Conservation (phyloP, 768 basidiomycete genomes). For the Leccinum broughii region DNA sequence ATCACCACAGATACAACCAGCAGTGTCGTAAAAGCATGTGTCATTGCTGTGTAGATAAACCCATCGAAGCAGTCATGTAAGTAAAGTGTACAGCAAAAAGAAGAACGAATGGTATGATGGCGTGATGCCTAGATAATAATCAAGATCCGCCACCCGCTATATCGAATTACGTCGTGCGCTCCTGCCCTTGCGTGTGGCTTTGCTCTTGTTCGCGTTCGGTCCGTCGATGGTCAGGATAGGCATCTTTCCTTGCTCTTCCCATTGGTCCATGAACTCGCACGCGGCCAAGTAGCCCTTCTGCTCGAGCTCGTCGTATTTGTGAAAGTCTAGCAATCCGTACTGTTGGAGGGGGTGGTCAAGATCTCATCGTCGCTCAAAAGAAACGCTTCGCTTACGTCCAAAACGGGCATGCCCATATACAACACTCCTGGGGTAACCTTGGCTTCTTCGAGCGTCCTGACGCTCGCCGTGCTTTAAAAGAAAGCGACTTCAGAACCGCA, state of each 20-base stretch:
- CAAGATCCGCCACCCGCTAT: slow-evolving; percentile 16
- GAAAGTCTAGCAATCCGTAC: slow-evolving; percentile 91
- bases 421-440: slow-evolving; percentile 86
- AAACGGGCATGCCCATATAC: slow-evolving; percentile 95
- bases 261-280: slow-evolving; percentile 65
- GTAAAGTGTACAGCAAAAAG: background rate
- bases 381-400: slow-evolving; percentile 56
- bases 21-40: slow-evolving; percentile 14
- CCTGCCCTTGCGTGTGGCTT: slow-evolving; percentile 59
- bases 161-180: slow-evolving; percentile 79
- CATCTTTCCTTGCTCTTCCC: slow-evolving; percentile 83
- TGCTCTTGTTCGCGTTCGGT: slow-evolving; percentile 45
- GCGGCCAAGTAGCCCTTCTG: slow-evolving; percentile 79
- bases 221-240: slow-evolving; percentile 72
- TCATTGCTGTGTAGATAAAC: slow-evolving; percentile 23
- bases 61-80: background rate
- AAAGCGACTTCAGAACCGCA: background rate
- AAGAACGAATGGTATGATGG: background rate
- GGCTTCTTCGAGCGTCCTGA: slow-evolving; percentile 93
- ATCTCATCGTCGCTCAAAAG: background rate
- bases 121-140: background rate
- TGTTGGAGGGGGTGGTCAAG: slow-evolving; percentile 33
- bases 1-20: slow-evolving; percentile 5
- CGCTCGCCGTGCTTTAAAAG: slow-evolving; percentile 80
- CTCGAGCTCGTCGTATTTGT: slow-evolving; percentile 86